Evolutionary conservation across 2,329 filamentous ascomycete species (phyloP).

Genomic region (Trichoderma hamatum): DNA sequence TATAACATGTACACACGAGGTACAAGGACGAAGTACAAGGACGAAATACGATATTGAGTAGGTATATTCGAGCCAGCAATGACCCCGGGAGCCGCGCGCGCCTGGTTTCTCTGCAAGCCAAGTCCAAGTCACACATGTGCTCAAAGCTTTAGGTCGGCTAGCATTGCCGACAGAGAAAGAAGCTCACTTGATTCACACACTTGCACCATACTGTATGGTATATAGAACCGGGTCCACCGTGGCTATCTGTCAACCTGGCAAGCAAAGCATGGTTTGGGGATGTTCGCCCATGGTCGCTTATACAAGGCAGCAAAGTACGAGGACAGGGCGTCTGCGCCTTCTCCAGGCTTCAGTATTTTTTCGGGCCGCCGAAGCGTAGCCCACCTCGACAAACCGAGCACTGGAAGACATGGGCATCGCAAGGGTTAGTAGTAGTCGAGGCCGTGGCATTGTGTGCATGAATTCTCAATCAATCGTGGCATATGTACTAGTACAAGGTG

Average conservation of each 20-base stretch:
- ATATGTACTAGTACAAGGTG: not conserved
- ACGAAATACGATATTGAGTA: no score
- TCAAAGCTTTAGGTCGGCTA: not conserved
- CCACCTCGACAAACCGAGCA: not conserved
- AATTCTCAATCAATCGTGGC: slow-evolving; percentile 13
- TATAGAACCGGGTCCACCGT: not conserved
- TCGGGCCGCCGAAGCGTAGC: not conserved
- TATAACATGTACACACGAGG: not conserved
- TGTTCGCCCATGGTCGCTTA: not conserved
- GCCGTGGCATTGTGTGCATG: slow-evolving; percentile 6
- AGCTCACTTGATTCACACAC: not conserved
- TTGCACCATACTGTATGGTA: not conserved
- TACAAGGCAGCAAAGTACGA: not conserved
- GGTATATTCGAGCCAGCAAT: not conserved
- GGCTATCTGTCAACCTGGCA: not conserved
- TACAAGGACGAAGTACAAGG: not conserved
- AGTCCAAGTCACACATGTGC: not conserved
- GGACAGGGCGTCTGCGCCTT: slow-evolving; percentile 1
- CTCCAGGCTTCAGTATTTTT: slow-evolving; percentile 4
- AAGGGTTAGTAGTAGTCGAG: no score
- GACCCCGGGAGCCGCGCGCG: not conserved
- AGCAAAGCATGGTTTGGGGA: not conserved
- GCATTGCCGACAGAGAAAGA: not conserved
- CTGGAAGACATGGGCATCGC: not conserved
- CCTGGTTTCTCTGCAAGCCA: not conserved